Evolutionary conservation across 163 green algal species (phyloP), one percentile per base, ranked within the genome.

Genomic region (Picocystis sp.): DNA sequence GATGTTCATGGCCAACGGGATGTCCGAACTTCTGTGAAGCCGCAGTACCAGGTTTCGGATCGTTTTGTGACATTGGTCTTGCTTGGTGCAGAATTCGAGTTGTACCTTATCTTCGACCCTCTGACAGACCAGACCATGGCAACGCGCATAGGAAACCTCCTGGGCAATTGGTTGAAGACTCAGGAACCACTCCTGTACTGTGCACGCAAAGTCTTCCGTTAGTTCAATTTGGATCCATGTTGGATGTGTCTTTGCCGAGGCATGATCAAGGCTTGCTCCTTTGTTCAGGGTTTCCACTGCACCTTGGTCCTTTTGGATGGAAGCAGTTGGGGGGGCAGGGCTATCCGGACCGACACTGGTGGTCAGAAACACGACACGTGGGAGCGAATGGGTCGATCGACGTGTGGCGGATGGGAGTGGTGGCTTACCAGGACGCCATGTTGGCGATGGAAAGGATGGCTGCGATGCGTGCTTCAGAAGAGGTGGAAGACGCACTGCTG

Each of bases 91-190:
- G 61, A 74, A 10, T 52, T 63, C 11, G 72, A 80, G 66, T 50
- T 80, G 1, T 78, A 70, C 52, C 42, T 75, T 15, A 55, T 56
- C 8, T 56, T 73, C 22, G 71, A 80, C 34, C 61, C 58, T 1
- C 17, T 73, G 21, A 55, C 58, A 2, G 57, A 62, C 2, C 52
- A 64, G 21, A 55, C 55, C 8, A 56, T 58, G 17, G 72, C 63
- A 13, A 34, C 60, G 23, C 34, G 52, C n/a, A 15, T 69, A 15
- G 50, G 43, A 2, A 56, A 65, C 29, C 42, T 46, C n/a, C 49
- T 77, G 43, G 35, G 46, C 24, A 44, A 42, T 17, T 65, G 58
- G 52, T 58, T 77, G 35, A 22, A 21, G 22, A 43, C 42, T 33
- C 51, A 45, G 29, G 55, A 52, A 38, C 29, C 29, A 8, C 29